Percentiles rank a stretch among this genome's conserved stretches.
Evolutionary conservation across 2,329 filamentous ascomycete species (phyloP).

Genomic region (Anthostomella pinea): DNA sequence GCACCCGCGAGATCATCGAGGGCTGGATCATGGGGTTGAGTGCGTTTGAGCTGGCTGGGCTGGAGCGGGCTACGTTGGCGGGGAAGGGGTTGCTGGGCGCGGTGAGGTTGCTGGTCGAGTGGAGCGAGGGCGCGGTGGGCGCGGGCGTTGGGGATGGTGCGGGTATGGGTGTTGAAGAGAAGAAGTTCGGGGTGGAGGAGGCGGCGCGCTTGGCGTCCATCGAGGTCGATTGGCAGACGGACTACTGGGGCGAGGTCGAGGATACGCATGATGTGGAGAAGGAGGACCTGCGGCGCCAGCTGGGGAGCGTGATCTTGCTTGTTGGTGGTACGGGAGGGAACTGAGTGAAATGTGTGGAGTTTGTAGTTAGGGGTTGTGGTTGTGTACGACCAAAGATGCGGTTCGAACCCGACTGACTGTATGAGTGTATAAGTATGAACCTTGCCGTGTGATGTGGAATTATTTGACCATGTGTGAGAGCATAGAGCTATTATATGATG

Average conservation of each 20-base stretch:
- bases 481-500: too few relatives aligned
- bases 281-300: slow-evolving; percentile 82
- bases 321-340: slow-evolving; percentile 57
- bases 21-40: slow-evolving; percentile 73
- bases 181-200: slow-evolving; percentile 74
- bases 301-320: slow-evolving; percentile 82
- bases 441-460: too few relatives aligned
- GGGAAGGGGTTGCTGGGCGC: slow-evolving; percentile 83
- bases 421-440: too few relatives aligned
- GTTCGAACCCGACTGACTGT: too few relatives aligned
- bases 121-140: slow-evolving; percentile 70
- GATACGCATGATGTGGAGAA: slow-evolving; percentile 96
- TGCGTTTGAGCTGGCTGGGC: slow-evolving; percentile 77
- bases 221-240: slow-evolving; percentile 88
- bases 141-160: slow-evolving; percentile 37
- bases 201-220: slow-evolving; percentile 74
- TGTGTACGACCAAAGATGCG: too few relatives aligned
- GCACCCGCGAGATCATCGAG: slow-evolving; percentile 72
- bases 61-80: slow-evolving; percentile 80
- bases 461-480: too few relatives aligned
- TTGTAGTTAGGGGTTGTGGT: too few relatives aligned
- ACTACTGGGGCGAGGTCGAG: slow-evolving; percentile 93
- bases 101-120: slow-evolving; percentile 75
- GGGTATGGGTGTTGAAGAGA: slow-evolving; percentile 25
- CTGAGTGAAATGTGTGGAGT: too few relatives aligned